phyloP scores from a whole-genome alignment of 257 asterid genomes.

The Solanum pinnatisectum region DNA sequence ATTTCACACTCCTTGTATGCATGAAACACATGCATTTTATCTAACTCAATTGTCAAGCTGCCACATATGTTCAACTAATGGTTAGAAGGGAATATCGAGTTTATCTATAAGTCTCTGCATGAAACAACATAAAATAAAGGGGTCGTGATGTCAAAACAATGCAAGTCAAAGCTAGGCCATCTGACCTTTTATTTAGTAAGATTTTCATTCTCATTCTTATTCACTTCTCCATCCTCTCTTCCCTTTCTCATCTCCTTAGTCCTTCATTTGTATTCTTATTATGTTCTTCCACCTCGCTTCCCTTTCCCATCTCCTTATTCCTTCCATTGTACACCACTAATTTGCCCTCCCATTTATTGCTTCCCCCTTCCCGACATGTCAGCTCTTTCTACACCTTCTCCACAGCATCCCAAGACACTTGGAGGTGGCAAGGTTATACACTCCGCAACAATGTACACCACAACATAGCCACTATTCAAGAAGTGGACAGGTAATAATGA shows the following conservation, averaged over 20 bases:
- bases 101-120: too few species aligned
- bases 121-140: not conserved
- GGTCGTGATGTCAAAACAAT: too few species aligned
- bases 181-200: too few species aligned
- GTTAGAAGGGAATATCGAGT: not conserved
- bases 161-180: too few species aligned
- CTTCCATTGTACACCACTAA: not conserved
- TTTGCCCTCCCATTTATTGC: not conserved
- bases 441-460: not conserved
- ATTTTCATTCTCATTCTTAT: too few species aligned
- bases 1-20: not conserved
- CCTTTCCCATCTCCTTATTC: not conserved
- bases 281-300: too few species aligned
- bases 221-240: too few species aligned
- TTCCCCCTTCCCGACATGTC: not conserved
- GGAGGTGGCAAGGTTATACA: not conserved
- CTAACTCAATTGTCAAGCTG: not conserved
- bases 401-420: not conserved
- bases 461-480: not conserved
- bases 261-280: too few species aligned
- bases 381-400: not conserved
- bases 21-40: not conserved
- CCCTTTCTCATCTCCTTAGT: too few species aligned
- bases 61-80: not conserved
- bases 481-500: not conserved